Evolutionary conservation across 352 stramenopile species (phyloP).

Genomic region (Phytopythium litorale): DNA sequence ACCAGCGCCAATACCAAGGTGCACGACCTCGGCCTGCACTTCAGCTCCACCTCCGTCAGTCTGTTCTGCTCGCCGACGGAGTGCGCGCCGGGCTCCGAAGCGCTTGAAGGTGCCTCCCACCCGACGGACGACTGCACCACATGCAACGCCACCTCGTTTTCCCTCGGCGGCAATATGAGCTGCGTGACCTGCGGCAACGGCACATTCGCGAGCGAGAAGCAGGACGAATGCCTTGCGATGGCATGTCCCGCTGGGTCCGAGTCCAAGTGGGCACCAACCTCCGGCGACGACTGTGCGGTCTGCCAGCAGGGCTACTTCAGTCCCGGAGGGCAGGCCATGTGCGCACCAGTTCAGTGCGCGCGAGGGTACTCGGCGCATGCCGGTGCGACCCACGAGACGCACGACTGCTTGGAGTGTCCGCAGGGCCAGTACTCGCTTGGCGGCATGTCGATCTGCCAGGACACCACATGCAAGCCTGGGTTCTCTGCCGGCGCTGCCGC

Average conservation of each 20-base stretch:
- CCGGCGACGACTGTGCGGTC: constrained; percentile 21
- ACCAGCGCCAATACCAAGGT: constrained; percentile 9
- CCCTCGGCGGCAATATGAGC: constrained; percentile 23
- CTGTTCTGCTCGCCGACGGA: constrained; percentile 22
- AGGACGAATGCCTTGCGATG: constrained; percentile 21
- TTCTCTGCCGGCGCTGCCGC: constrained; percentile 22
- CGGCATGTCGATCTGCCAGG: constrained; percentile 21
- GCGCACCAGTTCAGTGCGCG: constrained; percentile 24
- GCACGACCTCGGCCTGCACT: background rate
- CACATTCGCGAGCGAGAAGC: constrained; percentile 20
- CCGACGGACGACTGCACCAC: constrained; percentile 19
- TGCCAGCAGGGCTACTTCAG: constrained; percentile 38
- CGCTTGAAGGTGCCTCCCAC: constrained; percentile 18
- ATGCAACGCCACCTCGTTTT: constrained; percentile 29
- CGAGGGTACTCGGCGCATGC: constrained; percentile 21
- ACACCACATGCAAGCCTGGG: constrained; percentile 30
- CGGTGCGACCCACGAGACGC: constrained; percentile 15
- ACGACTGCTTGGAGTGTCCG: constrained; percentile 23
- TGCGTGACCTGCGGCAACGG: constrained; percentile 29
- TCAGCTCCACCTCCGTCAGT: background rate
- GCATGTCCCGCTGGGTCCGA: constrained; percentile 25
- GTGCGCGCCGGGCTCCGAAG: constrained; percentile 22
- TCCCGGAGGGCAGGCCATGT: constrained; percentile 19
- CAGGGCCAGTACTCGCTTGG: constrained; percentile 33
- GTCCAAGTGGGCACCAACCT: constrained; percentile 13